Percentiles rank a stretch among this genome's conserved stretches.
phyloP scores from a whole-genome alignment of 2,329 filamentous ascomycete species.

The Thermoascus crustaceus region DNA sequence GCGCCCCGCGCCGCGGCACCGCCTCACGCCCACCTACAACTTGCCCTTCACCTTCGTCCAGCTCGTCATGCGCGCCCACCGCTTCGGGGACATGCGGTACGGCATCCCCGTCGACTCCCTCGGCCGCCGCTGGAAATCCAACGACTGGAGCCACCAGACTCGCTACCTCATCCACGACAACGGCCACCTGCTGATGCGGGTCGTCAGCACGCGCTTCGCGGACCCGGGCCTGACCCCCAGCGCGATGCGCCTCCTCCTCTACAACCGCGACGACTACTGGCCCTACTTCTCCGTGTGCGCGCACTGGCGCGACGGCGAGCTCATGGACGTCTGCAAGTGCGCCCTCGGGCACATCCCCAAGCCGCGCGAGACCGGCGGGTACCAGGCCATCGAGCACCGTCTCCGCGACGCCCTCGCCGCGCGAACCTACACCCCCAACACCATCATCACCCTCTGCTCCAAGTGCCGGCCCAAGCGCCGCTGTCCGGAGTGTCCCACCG shows the following conservation, averaged over 20 bases:
- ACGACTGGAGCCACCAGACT: conserved; percentile 48
- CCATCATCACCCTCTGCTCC: conserved; percentile 44
- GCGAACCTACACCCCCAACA: conserved; percentile 27
- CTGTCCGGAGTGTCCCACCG: conserved; percentile 54
- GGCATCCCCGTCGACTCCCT: conserved; percentile 43
- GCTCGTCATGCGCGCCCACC: conserved; percentile 44
- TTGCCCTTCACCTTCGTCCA: conserved; percentile 53
- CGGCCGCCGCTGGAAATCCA: conserved; percentile 47
- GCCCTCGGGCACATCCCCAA: conserved; percentile 50
- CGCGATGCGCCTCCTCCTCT: conserved; percentile 48
- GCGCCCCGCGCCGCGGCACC: conserved; percentile 41
- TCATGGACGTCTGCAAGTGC: conserved; percentile 55
- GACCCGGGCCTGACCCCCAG: conserved; percentile 44
- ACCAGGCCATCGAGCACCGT: conserved; percentile 36
- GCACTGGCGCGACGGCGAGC: conserved; percentile 54
- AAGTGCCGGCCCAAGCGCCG: conserved; percentile 52
- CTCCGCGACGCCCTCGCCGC: conserved; percentile 26
- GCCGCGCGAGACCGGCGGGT: conserved; percentile 30
- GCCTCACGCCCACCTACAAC: conserved; percentile 47
- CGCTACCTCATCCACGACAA: conserved; percentile 48
- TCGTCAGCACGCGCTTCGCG: conserved; percentile 48
- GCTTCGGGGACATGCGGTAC: conserved; percentile 40
- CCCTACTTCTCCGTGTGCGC: conserved; percentile 56
- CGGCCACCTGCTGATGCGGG: conserved; percentile 50
- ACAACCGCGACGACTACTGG: conserved; percentile 52